A percentile compares a stretch with the other conserved stretches of the same genome.
phyloP scores from a whole-genome alignment of 306 rosid species.

The Vicia faba region DNA sequence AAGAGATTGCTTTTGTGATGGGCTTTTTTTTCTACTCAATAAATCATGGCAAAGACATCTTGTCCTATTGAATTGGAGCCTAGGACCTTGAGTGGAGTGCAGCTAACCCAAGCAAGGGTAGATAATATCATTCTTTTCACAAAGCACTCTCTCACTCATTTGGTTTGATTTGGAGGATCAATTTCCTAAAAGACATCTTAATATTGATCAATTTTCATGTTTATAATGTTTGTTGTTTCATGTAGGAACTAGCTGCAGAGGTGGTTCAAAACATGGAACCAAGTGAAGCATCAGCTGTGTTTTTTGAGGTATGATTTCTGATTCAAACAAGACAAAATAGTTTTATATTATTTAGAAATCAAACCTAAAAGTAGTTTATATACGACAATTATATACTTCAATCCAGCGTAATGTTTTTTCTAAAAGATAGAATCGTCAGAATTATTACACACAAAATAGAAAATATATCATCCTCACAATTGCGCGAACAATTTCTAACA shows the following conservation, averaged over 20 bases:
- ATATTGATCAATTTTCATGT: background rate
- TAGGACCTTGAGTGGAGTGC: conserved; percentile 61
- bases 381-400: too few relatives aligned
- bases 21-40: conserved; percentile 24
- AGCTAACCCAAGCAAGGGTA: conserved; percentile 75
- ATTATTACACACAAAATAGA: too few relatives aligned
- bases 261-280: conserved; percentile 62
- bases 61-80: conserved; percentile 85
- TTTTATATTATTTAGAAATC: too few relatives aligned
- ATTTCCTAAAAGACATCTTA: background rate
- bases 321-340: too few relatives aligned
- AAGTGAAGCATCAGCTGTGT: conserved; percentile 56
- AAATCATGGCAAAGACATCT: conserved; percentile 50
- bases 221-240: conserved; percentile 18
- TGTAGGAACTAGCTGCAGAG: conserved; percentile 85
- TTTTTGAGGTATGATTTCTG: conserved; percentile 49
- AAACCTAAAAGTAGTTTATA: too few relatives aligned
- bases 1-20: conserved; percentile 34
- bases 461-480: too few relatives aligned
- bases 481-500: too few relatives aligned
- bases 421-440: too few relatives aligned
- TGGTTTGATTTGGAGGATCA: background rate
- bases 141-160: background rate
- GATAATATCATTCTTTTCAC: background rate
- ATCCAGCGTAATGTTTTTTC: too few relatives aligned